Conservation (phyloP, 2,329 filamentous ascomycete genomes). For the Phaeophleospora eucalypticola region DNA sequence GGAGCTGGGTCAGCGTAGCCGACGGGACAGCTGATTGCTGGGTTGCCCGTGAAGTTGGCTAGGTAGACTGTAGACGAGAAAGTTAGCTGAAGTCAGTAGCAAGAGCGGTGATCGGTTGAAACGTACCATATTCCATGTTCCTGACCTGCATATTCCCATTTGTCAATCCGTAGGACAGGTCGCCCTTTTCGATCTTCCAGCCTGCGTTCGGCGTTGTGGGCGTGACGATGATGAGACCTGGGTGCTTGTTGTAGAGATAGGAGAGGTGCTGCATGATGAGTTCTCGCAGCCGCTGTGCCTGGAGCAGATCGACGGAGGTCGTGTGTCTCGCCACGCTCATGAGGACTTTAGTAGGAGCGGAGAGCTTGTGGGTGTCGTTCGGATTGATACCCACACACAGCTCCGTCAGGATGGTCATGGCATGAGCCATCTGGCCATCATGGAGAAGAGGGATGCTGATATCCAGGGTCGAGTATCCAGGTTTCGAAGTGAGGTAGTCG, state of each 20-base stretch:
- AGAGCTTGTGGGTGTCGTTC: constrained; percentile 52
- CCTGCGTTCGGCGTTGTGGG: constrained; percentile 73
- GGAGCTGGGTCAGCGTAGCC: constrained; percentile 59
- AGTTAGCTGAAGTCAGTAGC: constrained; percentile 3
- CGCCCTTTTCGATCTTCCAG: constrained; percentile 58
- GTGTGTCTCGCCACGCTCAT: constrained; percentile 62
- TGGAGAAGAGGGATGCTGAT: constrained; percentile 63
- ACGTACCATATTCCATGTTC: constrained; percentile 59
- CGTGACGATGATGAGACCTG: constrained; percentile 72
- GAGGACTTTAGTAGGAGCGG: constrained; percentile 64
- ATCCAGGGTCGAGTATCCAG: constrained; percentile 55
- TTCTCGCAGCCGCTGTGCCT: constrained; percentile 67
- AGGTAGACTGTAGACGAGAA: constrained; percentile 56
- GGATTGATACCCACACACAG: constrained; percentile 49
- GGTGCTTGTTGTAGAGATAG: constrained; percentile 63
- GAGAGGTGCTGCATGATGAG: constrained; percentile 76
- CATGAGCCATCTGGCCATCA: constrained; percentile 73
- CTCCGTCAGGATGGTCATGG: constrained; percentile 72
- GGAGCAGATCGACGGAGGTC: constrained; percentile 64
- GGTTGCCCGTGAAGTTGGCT: constrained; percentile 76
- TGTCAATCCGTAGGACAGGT: constrained; percentile 60
- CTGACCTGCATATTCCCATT: constrained; percentile 70
- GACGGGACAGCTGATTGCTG: constrained; percentile 69
- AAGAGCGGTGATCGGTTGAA: no score
- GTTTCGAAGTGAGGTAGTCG: constrained; percentile 50